Conservation (phyloP, 768 basidiomycete genomes). For the Suillus clintonianus region DNA sequence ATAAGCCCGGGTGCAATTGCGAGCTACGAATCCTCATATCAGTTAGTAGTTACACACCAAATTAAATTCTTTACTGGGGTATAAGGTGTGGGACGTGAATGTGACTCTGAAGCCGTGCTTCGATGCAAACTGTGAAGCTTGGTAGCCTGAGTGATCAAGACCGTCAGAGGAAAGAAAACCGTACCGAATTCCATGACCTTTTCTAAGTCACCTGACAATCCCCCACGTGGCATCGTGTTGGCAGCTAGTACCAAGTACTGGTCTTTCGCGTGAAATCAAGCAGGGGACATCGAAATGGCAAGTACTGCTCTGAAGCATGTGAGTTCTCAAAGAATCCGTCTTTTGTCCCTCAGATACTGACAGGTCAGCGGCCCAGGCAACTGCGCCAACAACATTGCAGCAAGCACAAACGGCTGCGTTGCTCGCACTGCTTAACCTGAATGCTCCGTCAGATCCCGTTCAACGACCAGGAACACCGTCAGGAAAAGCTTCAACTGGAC, state of each 20-base stretch:
- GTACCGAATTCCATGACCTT: not conserved
- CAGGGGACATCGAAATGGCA: conserved; percentile 35
- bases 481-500: conserved; percentile 42
- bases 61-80: not conserved
- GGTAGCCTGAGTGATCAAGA: not conserved
- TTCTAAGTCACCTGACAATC: conserved; percentile 7
- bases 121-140: not conserved
- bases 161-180: not conserved
- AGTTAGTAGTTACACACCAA: not conserved
- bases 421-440: conserved; percentile 84
- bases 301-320: conserved; percentile 49
- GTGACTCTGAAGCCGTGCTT: not conserved
- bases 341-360: conserved; percentile 21
- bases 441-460: conserved; percentile 31
- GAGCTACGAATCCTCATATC: not conserved
- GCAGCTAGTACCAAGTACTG: not conserved
- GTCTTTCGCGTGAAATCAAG: not conserved
- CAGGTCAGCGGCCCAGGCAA: conserved; percentile 33
- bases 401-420: conserved; percentile 87
- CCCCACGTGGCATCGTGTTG: conserved; percentile 7
- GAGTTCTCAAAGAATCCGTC: conserved; percentile 10
- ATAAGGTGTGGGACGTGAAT: not conserved
- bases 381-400: conserved; percentile 67
- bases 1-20: not conserved
- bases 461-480: conserved; percentile 23